Evolutionary conservation across 352 stramenopile genomes (phyloP).

Genomic region (Pythium guiyangense): DNA sequence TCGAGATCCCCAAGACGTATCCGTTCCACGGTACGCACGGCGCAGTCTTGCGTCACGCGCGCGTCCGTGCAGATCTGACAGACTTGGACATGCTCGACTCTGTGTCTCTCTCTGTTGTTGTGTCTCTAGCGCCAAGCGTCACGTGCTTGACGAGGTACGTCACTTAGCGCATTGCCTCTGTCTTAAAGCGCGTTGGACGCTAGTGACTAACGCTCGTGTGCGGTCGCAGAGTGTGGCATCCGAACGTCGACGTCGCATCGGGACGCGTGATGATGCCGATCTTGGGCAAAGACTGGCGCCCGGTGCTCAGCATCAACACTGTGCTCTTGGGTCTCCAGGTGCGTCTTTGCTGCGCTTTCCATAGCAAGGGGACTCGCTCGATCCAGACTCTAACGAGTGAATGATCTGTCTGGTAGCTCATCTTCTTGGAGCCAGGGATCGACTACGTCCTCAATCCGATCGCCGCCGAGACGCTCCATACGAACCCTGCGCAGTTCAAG

Average conservation of each 20-base stretch:
- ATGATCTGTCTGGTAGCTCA: too few species aligned
- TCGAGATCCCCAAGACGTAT: conserved; percentile 86
- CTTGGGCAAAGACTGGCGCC: conserved; percentile 78
- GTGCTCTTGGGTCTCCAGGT: conserved; percentile 83
- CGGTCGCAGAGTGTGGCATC: conserved; percentile 88
- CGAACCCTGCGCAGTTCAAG: conserved; percentile 42
- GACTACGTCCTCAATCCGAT: conserved; percentile 58
- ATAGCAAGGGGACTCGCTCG: too few species aligned
- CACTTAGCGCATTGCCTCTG: too few species aligned
- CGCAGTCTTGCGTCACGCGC: background rate
- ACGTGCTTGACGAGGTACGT: conserved; percentile 61
- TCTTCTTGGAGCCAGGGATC: conserved; percentile 73
- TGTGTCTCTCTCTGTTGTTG: background rate
- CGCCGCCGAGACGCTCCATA: conserved; percentile 49
- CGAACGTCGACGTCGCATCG: conserved; percentile 70
- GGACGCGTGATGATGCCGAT: conserved; percentile 87
- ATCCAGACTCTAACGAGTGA: too few species aligned
- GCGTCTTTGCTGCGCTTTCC: too few species aligned
- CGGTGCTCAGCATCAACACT: conserved; percentile 83
- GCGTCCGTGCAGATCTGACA: background rate
- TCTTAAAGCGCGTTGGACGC: too few species aligned
- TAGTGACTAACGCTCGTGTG: too few species aligned
- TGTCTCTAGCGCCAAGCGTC: conserved; percentile 51
- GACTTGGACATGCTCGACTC: background rate
- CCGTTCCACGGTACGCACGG: conserved; percentile 76